These are phyloP conservation scores for Paxillus involutus DNA, from an alignment of 768 basidiomycete genomes.

Conservation along the genomic window DNA sequence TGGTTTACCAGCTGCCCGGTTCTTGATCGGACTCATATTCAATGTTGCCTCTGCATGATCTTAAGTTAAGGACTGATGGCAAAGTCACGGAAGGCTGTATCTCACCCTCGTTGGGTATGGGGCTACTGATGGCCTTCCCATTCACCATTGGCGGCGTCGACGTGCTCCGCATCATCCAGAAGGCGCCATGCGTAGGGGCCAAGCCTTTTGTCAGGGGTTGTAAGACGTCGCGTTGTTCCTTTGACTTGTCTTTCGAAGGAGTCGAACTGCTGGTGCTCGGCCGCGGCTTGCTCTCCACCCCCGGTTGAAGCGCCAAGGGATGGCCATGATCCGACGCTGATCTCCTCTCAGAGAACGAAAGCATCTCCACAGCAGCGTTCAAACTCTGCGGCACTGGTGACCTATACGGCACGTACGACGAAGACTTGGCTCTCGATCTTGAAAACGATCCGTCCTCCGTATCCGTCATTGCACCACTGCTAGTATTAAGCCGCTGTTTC, in stretches of 20 bases:
- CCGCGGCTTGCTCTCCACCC: constrained; percentile 27
- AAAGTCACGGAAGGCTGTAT: not conserved
- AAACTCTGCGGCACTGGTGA: constrained; percentile 68
- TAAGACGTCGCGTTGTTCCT: constrained; percentile 33
- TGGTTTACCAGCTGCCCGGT: constrained; percentile 58
- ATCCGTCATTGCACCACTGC: constrained; percentile 26
- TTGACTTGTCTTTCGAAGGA: constrained; percentile 20
- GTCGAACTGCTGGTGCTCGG: constrained; percentile 31
- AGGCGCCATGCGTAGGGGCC: constrained; percentile 35
- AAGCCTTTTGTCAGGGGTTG: constrained; percentile 47
- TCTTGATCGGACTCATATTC: constrained; percentile 75
- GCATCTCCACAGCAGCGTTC: constrained; percentile 67
- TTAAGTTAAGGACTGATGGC: not conserved
- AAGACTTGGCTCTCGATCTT: constrained; percentile 53
- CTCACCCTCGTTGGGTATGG: constrained; percentile 70
- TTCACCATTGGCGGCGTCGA: constrained; percentile 46
- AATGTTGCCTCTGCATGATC: constrained; percentile 54
- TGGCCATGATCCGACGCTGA: constrained; percentile 29
- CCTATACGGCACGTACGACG: constrained; percentile 53
- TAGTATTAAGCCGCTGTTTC: constrained; percentile 27
- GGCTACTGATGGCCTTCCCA: constrained; percentile 67
- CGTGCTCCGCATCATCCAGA: constrained; percentile 34
- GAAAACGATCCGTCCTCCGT: constrained; percentile 39
- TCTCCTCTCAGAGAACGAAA: constrained; percentile 36
- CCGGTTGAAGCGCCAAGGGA: constrained; percentile 15